Evolutionary conservation across 768 basidiomycete genomes (phyloP).

Genomic region (Pisolithus albus): DNA sequence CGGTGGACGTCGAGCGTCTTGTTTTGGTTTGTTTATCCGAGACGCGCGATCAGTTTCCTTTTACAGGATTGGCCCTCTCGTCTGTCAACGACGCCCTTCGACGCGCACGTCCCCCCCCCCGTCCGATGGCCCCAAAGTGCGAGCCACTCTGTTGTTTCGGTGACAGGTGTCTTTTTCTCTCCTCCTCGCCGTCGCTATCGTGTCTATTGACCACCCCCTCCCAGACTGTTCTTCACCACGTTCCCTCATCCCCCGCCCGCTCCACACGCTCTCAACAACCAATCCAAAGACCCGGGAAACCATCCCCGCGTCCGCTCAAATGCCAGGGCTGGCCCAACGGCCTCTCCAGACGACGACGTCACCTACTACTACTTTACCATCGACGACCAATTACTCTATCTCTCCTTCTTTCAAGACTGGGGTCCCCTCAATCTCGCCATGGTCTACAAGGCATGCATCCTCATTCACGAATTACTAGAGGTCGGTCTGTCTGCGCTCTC

Average conservation of each 20-base stretch:
- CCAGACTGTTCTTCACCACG: conserved; percentile 83
- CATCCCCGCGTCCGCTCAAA: conserved; percentile 58
- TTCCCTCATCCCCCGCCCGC: conserved; percentile 71
- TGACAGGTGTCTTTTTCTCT: conserved; percentile 49
- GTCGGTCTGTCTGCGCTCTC: conserved; percentile 33
- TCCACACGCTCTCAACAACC: conserved; percentile 57
- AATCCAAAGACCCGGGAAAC: conserved; percentile 44
- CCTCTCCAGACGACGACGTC: conserved; percentile 67
- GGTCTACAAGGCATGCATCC: conserved; percentile 89
- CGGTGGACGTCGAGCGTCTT: background rate
- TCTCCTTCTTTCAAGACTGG: conserved; percentile 94
- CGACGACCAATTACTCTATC: conserved; percentile 87
- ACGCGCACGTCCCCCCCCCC: too few relatives aligned
- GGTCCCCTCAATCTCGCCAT: conserved; percentile 88
- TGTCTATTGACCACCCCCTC: conserved; percentile 2
- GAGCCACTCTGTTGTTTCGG: conserved; percentile 76
- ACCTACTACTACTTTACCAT: conserved; percentile 88
- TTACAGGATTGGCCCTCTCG: conserved; percentile 10
- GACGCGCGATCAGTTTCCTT: conserved; percentile 34
- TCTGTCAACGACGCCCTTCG: too few relatives aligned
- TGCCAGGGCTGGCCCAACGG: conserved; percentile 51
- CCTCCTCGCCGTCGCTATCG: conserved; percentile 6
- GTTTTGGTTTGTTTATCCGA: conserved; percentile 18
- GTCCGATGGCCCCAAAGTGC: conserved; percentile 46
- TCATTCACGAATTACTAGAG: conserved; percentile 84